A percentile compares a stretch with the other conserved stretches of the same genome.
Conservation (phyloP, 345 rosid species). For the Melastoma malabathricum region DNA sequence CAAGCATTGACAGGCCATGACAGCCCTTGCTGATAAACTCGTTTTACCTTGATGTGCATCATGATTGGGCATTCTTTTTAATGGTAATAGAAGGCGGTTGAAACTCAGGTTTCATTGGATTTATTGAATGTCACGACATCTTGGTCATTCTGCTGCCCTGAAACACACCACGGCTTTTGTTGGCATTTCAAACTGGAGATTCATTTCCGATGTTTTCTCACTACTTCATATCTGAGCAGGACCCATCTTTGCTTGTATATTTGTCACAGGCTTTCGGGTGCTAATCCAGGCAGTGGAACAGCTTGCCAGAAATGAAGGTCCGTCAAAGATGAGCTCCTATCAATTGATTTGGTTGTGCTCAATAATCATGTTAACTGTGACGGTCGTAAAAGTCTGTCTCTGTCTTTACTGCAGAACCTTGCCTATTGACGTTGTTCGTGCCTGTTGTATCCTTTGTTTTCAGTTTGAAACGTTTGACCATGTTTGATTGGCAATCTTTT, state of each 20-base stretch:
- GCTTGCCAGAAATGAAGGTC: slow-evolving; percentile 28
- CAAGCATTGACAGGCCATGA: too few species aligned
- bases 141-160: too few species aligned
- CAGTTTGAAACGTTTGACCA: background rate
- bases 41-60: too few species aligned
- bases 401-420: slow-evolving; percentile 87
- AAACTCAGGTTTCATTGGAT: too few species aligned
- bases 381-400: slow-evolving; percentile 54
- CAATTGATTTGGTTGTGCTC: slow-evolving; percentile 56
- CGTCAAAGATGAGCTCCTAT: slow-evolving; percentile 29
- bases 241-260: background rate
- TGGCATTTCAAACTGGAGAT: too few species aligned
- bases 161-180: too few species aligned
- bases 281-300: slow-evolving; percentile 60
- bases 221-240: too few species aligned
- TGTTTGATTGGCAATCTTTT: background rate
- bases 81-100: too few species aligned
- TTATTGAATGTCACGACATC: too few species aligned
- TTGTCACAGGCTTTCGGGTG: slow-evolving; percentile 59
- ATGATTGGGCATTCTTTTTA: too few species aligned
- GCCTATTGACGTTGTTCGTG: slow-evolving; percentile 67
- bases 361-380: slow-evolving; percentile 83
- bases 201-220: too few species aligned
- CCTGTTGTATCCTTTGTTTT: slow-evolving; percentile 7
- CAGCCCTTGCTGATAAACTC: too few species aligned